Base-by-base conservation (phyloP, 257 asterid species). In the Knoxia roxburghii region DNA sequence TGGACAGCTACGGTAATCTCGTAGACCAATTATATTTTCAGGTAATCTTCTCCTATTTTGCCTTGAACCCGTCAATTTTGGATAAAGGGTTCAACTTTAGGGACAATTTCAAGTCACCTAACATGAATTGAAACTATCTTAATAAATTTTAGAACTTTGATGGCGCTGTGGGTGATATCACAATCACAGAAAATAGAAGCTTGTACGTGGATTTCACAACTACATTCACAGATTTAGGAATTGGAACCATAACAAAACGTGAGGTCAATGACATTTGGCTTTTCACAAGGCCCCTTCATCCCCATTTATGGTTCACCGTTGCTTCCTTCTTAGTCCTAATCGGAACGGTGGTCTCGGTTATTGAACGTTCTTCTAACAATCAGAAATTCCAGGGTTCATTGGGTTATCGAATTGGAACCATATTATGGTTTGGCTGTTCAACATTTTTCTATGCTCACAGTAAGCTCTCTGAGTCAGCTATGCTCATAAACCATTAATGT, bases 311-410 rank as follows among this genome's bases (percentile, higher is more conserved):
- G 89, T 30, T 81, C 43, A 11, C 39, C 26, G 33, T 68, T 50
- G 81, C 73, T 21, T 64, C 52, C 57, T 77, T 70, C 68, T 68
- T 76, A 58, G 14, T 77, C 37, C 18, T 64, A 24, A 68, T 64
- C 12, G 86, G 86, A 3, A 46, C 71, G 45, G 67, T 71, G 20
- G 80, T 84, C 37, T 74, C 83, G 86, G 51, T 70, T n/a, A 68
- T 81, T 39, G 89, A 84, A 65, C 89, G 65, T 68, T 78, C 63
- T 18, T 45, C 50, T 58, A 64, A 24, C 3, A 83, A 81, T 69
- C 70, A 48, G 53, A 83, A 76, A 52, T 83, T 81, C 57, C 82
- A 65, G 72, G 89, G 84, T 32, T 46, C 86, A 17, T 30, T 61
- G 12, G 55, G 69, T 29, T 57, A 48, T 46, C 86, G 76, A 72